phyloP scores from a whole-genome alignment of 495 filamentous ascomycete species.

The Aspergillus egyptiacus region DNA sequence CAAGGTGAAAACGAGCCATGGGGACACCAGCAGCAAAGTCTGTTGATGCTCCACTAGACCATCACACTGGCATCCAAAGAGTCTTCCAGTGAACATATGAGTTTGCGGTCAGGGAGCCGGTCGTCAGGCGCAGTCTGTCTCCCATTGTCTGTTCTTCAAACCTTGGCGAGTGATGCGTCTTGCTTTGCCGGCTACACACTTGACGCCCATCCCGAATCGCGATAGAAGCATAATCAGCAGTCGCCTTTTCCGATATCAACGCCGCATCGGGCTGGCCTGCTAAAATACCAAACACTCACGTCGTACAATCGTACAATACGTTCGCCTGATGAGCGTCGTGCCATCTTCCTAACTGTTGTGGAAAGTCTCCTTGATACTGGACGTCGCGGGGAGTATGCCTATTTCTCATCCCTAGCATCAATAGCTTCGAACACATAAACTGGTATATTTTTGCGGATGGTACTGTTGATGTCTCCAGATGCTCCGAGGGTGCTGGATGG shows the following conservation, averaged over 20 bases:
- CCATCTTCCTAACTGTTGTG: constrained; percentile 1
- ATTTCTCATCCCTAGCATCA: constrained; percentile 25
- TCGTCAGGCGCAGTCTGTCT: constrained; percentile 45
- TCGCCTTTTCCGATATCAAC: constrained; percentile 33
- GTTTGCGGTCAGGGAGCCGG: constrained; percentile 48
- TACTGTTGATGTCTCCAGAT: constrained; percentile 32
- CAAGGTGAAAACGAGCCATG: constrained; percentile 34
- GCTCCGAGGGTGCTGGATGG: constrained; percentile 21
- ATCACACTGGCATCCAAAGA: constrained; percentile 20
- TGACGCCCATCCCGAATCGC: constrained; percentile 27
- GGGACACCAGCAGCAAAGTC: constrained; percentile 34
- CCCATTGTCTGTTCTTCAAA: too few relatives aligned
- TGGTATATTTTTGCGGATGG: constrained; percentile 33
- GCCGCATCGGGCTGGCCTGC: constrained; percentile 37
- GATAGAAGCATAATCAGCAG: constrained; percentile 28
- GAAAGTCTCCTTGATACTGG: constrained; percentile 34
- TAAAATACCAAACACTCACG: constrained; percentile 30
- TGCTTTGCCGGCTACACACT: constrained; percentile 29
- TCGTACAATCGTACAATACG: constrained; percentile 16
- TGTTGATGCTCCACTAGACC: constrained; percentile 33
- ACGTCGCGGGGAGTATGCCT: too few relatives aligned
- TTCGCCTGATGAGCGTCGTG: too few relatives aligned
- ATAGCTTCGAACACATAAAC: constrained; percentile 33
- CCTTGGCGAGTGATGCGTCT: constrained; percentile 18
- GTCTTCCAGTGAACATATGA: constrained; percentile 32